A percentile compares a stretch with the other conserved stretches of the same genome.
Conservation (phyloP, 1,284 basidiomycete species). For the Athelia psychrophila region DNA sequence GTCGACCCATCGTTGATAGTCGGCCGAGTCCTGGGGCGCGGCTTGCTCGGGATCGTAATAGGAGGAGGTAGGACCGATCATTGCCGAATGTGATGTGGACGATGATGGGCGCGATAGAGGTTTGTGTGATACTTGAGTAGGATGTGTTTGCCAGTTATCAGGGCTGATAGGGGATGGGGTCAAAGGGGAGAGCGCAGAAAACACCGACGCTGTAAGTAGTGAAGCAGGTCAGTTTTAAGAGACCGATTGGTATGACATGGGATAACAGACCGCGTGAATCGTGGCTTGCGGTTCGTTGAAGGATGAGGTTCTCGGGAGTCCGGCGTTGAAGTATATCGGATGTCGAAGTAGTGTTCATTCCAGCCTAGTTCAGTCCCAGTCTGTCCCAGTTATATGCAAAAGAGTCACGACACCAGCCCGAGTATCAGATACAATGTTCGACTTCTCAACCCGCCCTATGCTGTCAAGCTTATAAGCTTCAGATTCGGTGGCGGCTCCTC, state of each 20-base stretch:
- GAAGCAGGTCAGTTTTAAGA: background rate
- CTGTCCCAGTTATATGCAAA: too few species aligned
- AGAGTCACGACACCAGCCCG: too few species aligned
- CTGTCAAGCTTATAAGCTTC: too few species aligned
- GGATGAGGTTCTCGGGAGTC: background rate
- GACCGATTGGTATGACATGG: background rate
- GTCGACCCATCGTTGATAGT: slow-evolving; percentile 6
- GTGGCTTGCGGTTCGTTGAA: background rate
- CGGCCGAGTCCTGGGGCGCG: background rate
- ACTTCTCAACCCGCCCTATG: too few species aligned
- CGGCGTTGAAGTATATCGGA: background rate
- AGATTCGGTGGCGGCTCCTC: too few species aligned
- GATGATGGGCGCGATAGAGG: background rate
- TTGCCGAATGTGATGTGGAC: background rate
- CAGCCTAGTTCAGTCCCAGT: too few species aligned
- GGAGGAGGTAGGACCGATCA: slow-evolving; percentile 1
- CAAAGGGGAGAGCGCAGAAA: background rate
- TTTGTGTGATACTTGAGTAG: background rate
- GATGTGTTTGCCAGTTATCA: background rate
- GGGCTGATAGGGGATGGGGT: background rate
- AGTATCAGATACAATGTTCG: too few species aligned
- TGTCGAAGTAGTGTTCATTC: too few species aligned
- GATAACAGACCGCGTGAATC: background rate
- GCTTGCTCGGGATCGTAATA: slow-evolving; percentile 6
- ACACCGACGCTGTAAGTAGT: background rate